A percentile compares a stretch with the other conserved stretches of the same genome.
These are phyloP conservation scores for Epichloe elymi DNA, from an alignment of 2,329 filamentous ascomycete species.

Conservation along the genomic window DNA sequence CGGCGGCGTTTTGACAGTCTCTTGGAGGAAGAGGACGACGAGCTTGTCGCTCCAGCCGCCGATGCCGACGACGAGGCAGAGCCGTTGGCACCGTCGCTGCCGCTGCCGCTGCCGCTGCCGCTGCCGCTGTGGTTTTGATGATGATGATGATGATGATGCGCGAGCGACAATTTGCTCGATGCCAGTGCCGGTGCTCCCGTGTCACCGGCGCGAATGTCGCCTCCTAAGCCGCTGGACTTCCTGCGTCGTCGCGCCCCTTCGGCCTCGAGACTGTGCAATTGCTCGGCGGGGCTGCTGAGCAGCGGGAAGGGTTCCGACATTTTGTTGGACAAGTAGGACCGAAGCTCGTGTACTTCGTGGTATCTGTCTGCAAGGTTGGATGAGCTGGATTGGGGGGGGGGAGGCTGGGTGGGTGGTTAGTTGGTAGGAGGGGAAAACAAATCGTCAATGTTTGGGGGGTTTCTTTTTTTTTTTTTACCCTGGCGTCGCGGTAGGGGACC, in stretches of 20 bases:
- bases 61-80: constrained; percentile 3
- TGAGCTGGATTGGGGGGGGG: not conserved
- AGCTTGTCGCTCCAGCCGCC: constrained; percentile 9
- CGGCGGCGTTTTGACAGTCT: constrained; percentile 41
- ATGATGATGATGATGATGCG: constrained; percentile 1
- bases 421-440: not conserved
- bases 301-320: constrained; percentile 45
- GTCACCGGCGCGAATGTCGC: constrained; percentile 40
- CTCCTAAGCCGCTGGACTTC: constrained; percentile 42
- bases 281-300: constrained; percentile 37
- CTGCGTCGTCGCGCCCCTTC: constrained; percentile 33
- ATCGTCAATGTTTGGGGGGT: not conserved
- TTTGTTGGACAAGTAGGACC: not conserved
- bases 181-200: constrained; percentile 42
- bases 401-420: not conserved
- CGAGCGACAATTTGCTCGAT: constrained; percentile 35
- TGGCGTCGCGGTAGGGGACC: not conserved
- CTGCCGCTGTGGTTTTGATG: not conserved
- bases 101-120: not conserved
- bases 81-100: constrained; percentile 9
- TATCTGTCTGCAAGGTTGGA: not conserved
- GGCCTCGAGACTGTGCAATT: constrained; percentile 28
- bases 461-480: not conserved
- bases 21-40: constrained; percentile 19
- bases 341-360: not conserved